Conservation (phyloP, 495 filamentous ascomycete genomes). For the Alectoria sarmentosa region DNA sequence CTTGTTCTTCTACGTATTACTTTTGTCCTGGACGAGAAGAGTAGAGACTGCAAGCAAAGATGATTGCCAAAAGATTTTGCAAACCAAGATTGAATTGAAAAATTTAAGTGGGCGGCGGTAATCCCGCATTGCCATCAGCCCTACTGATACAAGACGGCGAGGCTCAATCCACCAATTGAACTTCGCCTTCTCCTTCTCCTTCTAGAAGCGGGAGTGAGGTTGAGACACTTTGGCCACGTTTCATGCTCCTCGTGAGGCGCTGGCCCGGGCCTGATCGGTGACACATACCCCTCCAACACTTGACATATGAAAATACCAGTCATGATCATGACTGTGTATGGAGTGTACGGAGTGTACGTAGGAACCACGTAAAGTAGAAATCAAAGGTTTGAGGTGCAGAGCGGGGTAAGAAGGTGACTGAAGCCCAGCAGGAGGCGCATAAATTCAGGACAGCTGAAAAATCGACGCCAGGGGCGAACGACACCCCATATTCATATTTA, state of each 20-base stretch:
- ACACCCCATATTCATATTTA: background rate
- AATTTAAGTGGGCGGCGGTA: background rate
- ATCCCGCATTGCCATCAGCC: background rate
- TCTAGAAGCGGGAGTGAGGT: conserved; percentile 3
- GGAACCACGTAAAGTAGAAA: background rate
- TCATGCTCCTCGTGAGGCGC: conserved; percentile 10
- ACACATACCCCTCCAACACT: background rate
- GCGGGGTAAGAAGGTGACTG: conserved; percentile 1
- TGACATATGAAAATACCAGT: background rate
- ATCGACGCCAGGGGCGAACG: background rate
- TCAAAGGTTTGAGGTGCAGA: background rate
- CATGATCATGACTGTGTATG: background rate
- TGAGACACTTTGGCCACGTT: conserved; percentile 5
- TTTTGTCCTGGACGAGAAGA: background rate
- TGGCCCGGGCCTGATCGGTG: background rate
- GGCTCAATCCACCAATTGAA: conserved; percentile 11
- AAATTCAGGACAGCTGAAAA: background rate
- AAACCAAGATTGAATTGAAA: background rate
- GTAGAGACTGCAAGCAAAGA: background rate
- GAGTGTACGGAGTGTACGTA: too few relatives aligned
- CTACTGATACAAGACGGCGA: conserved; percentile 1
- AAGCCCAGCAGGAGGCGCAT: background rate
- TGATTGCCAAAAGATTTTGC: background rate
- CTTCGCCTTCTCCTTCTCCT: too few relatives aligned
- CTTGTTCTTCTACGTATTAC: too few relatives aligned